Evolutionary conservation across 495 filamentous ascomycete genomes (phyloP).

Genomic region (Baudoinia panamericana): DNA sequence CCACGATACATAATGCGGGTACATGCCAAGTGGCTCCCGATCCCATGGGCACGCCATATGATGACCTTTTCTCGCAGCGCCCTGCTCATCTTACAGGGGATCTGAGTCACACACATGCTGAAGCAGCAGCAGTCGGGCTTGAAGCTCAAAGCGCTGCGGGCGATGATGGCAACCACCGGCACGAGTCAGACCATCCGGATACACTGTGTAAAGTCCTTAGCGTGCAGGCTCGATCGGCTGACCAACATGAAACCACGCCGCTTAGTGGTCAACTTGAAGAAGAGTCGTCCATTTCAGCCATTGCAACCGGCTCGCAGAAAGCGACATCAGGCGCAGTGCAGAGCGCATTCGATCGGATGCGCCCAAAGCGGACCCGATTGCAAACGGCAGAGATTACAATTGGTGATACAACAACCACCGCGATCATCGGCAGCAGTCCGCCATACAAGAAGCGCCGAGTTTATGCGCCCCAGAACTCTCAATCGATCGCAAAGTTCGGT

Average conservation of each 20-base stretch:
- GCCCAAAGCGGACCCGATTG: slow-evolving; percentile 47
- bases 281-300: slow-evolving; percentile 11
- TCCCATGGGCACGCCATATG: slow-evolving; percentile 12
- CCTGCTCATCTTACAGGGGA: slow-evolving; percentile 8
- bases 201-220: no score
- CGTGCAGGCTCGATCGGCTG: no score
- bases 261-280: not conserved
- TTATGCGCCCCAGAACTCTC: slow-evolving; percentile 21
- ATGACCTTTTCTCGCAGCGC: slow-evolving; percentile 18
- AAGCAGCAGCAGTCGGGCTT: no score
- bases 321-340: slow-evolving; percentile 40
- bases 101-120: no score
- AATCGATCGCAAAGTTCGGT: slow-evolving; percentile 9
- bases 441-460: slow-evolving; percentile 32
- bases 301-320: slow-evolving; percentile 17
- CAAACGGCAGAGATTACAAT: slow-evolving; percentile 83
- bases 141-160: no score
- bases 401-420: slow-evolving; percentile 60
- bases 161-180: slow-evolving; percentile 21
- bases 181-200: not conserved
- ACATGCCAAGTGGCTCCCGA: not conserved
- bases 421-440: slow-evolving; percentile 40
- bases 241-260: not conserved
- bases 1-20: not conserved
- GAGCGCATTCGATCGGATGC: slow-evolving; percentile 55